phyloP scores from a whole-genome alignment of 2,329 filamentous ascomycete species.

The Tolypocladium cylindrosporum region DNA sequence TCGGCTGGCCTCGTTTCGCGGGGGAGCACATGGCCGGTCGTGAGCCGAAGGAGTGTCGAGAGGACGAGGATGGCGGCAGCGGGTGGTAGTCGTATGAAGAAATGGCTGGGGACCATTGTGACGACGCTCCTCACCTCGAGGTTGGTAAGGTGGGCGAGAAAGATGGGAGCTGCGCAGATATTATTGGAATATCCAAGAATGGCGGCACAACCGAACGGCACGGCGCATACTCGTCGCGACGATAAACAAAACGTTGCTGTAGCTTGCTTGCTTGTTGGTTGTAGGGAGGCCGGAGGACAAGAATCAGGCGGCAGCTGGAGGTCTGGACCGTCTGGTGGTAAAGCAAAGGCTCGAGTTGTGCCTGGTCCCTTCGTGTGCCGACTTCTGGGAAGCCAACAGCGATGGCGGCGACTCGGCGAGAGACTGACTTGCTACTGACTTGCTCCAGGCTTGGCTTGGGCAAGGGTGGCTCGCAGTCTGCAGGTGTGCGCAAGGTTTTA shows the following conservation, averaged over 20 bases:
- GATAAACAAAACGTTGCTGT: neutral
- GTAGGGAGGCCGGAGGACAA: neutral
- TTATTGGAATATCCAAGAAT: neutral
- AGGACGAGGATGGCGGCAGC: neutral
- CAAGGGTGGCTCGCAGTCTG: neutral
- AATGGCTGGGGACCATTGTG: neutral
- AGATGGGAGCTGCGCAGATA: neutral
- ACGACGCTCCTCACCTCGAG: neutral
- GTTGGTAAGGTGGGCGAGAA: neutral
- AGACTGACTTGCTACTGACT: neutral
- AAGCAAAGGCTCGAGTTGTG: neutral
- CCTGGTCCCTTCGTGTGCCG: neutral
- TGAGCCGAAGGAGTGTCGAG: constrained; percentile 16
- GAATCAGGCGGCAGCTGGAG: neutral
- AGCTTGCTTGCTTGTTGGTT: neutral
- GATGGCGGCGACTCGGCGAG: neutral
- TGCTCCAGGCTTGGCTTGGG: neutral
- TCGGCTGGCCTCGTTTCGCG: constrained; percentile 28
- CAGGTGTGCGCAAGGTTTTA: neutral
- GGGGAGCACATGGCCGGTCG: constrained; percentile 28
- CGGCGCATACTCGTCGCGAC: neutral
- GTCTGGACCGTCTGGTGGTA: neutral
- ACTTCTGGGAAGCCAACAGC: neutral
- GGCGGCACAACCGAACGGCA: neutral
- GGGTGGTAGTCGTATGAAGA: neutral